phyloP scores from a whole-genome alignment of 2,329 filamentous ascomycete species.

The Colletotrichum brevisporum region DNA sequence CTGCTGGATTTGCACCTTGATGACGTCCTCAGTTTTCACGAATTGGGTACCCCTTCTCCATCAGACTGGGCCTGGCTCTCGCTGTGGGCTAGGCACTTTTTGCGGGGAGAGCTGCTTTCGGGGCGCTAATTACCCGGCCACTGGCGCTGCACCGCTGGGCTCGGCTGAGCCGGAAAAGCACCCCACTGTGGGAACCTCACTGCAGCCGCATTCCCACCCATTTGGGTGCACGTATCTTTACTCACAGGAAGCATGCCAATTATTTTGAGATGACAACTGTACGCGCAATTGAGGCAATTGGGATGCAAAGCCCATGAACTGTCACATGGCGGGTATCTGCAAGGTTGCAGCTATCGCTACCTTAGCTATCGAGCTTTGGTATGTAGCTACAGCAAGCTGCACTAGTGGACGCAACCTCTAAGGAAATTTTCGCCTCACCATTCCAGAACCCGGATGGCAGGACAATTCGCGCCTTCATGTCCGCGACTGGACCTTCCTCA shows the following conservation, averaged over 20 bases:
- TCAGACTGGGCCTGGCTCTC: conserved; percentile 14
- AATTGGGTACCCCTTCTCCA: conserved; percentile 23
- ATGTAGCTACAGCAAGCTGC: too few species aligned
- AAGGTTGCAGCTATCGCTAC: not conserved
- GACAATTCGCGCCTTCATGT: too few species aligned
- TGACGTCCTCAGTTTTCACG: conserved; percentile 40
- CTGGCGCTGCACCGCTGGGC: conserved; percentile 11
- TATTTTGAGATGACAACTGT: not conserved
- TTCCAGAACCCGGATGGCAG: too few species aligned
- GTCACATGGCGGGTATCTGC: not conserved
- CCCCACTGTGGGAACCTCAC: conserved; percentile 23
- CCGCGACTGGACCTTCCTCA: too few species aligned
- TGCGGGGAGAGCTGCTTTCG: conserved; percentile 42
- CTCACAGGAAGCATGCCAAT: not conserved
- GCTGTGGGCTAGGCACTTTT: conserved; percentile 36
- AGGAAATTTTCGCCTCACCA: too few species aligned
- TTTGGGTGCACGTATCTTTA: too few species aligned
- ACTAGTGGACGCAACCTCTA: too few species aligned
- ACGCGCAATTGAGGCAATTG: not conserved
- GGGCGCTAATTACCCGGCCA: conserved; percentile 38
- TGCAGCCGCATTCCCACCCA: not conserved
- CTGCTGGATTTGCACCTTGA: conserved; percentile 40
- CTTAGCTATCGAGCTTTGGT: not conserved
- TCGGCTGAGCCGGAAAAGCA: conserved; percentile 11
- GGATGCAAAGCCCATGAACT: not conserved